phyloP scores from a whole-genome alignment of 768 basidiomycete species.

The Lactarius hatsudake region DNA sequence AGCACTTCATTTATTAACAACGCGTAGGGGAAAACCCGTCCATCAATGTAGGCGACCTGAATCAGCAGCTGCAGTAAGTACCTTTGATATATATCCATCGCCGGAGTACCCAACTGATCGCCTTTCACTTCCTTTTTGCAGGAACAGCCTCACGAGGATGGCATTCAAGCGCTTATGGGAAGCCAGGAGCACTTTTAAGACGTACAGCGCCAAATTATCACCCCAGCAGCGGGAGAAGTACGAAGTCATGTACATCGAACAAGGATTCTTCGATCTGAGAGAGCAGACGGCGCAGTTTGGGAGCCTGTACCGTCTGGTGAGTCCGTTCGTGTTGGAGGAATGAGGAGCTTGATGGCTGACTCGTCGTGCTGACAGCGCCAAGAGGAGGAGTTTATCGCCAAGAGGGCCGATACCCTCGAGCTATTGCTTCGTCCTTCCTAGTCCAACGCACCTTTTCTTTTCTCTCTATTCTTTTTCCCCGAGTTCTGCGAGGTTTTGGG shows the following conservation, averaged over 20 bases:
- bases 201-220: background rate
- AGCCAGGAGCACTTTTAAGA: background rate
- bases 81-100: background rate
- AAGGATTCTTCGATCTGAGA: background rate
- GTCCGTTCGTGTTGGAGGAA: background rate
- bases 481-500: background rate
- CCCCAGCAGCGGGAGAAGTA: background rate
- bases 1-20: background rate
- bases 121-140: background rate
- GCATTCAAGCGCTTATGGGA: constrained; percentile 6
- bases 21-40: constrained; percentile 2
- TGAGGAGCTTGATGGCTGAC: background rate
- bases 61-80: constrained; percentile 13
- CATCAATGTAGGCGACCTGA: constrained; percentile 10
- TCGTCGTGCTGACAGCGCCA: background rate
- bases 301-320: constrained; percentile 7
- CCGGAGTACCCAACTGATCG: background rate
- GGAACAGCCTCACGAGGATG: background rate
- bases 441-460: background rate
- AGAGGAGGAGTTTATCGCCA: background rate
- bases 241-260: background rate
- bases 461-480: background rate
- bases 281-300: constrained; percentile 9
- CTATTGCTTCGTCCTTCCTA: background rate
- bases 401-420: background rate